Evolutionary conservation across 805 yeast genomes (phyloP), one percentile per base, ranked within the genome.

Genomic region (Komagataella phaffii): DNA sequence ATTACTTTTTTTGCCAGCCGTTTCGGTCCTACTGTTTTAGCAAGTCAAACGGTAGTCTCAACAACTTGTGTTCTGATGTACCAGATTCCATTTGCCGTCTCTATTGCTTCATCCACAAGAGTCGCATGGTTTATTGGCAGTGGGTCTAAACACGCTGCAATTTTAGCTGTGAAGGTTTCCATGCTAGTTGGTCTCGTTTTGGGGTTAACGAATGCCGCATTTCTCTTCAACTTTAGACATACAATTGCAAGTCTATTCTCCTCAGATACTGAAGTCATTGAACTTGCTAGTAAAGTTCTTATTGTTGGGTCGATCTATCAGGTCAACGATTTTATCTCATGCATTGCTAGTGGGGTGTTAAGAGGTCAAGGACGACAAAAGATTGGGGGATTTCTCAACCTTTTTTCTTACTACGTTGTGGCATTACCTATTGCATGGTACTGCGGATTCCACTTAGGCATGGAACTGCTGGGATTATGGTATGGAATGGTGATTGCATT

Each of bases 101-200:
- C 87, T 7, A 82, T 85, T 51, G 86, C 90, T 3, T 77, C 85
- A 0, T 80, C 88, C 10, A 84, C 91, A 1, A 74, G 91, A 64
- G 76, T 85, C 18, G 91, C 91, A 4, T 83, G 86, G 72, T 82
- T 72, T 55, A 74, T 85, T 52, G 93, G 93, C 23, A 85, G 88
- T 1, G 59, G 60, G 50, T 61, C 67, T 2, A 44, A 66, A 30
- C 49, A 55, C 6, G 65, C 68, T 21, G 68, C 70, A 2, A 51
- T 46, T 10, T 56, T 55, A 0, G 54, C 68, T 1, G 58, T 68
- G 17, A 53, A 58, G 24, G 58, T 63, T 55, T 61, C 63, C n/a
- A 58, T 62, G 48, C 48, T 60, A 3, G 53, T 62, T 45, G 62
- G 67, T 4, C 45, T 53, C 1, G 49, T 52, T 14, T 54, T 64